Percentiles rank a stretch among this genome's conserved stretches.
phyloP scores from a whole-genome alignment of 495 filamentous ascomycete genomes.

The Venustampulla echinocandica region DNA sequence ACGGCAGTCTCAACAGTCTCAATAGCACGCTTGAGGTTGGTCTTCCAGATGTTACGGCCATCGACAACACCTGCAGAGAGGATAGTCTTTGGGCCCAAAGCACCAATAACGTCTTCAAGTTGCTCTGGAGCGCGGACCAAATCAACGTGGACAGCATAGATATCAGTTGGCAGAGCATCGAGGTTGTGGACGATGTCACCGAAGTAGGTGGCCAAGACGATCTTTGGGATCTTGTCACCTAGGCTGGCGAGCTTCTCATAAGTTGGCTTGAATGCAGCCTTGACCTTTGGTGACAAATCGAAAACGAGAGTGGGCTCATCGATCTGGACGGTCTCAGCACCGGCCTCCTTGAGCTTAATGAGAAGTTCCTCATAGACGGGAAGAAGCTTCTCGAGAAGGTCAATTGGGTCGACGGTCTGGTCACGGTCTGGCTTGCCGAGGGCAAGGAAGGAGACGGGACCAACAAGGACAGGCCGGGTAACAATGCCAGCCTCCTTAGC shows the following conservation, averaged over 20 bases:
- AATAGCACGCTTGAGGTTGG: conserved; percentile 86
- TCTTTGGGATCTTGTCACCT: conserved; percentile 67
- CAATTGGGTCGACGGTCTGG: conserved; percentile 83
- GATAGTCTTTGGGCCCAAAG: conserved; percentile 74
- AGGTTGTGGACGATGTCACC: conserved; percentile 99
- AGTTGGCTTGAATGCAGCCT: conserved; percentile 94
- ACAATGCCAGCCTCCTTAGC: conserved; percentile 90
- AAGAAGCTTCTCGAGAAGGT: conserved; percentile 80
- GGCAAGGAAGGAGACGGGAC: conserved; percentile 91
- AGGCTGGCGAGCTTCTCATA: conserved; percentile 79
- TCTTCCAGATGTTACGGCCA: conserved; percentile 99
- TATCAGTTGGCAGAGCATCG: conserved; percentile 64
- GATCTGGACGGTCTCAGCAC: conserved; percentile 92
- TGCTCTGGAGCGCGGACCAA: conserved; percentile 96
- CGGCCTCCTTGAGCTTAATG: conserved; percentile 83
- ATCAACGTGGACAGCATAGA: conserved; percentile 86
- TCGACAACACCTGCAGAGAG: conserved; percentile 95
- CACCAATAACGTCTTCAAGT: conserved; percentile 66
- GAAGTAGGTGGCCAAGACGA: conserved; percentile 93
- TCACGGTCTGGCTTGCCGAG: conserved; percentile 96
- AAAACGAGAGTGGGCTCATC: conserved; percentile 95
- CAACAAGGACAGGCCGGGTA: conserved; percentile 90
- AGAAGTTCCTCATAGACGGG: conserved; percentile 90
- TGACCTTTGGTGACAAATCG: conserved; percentile 76
- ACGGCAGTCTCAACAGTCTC: conserved; percentile 79